Evolutionary conservation across 345 rosid genomes (phyloP), one percentile per base, ranked within the genome.

Genomic region (Pseudoturritis turrita): DNA sequence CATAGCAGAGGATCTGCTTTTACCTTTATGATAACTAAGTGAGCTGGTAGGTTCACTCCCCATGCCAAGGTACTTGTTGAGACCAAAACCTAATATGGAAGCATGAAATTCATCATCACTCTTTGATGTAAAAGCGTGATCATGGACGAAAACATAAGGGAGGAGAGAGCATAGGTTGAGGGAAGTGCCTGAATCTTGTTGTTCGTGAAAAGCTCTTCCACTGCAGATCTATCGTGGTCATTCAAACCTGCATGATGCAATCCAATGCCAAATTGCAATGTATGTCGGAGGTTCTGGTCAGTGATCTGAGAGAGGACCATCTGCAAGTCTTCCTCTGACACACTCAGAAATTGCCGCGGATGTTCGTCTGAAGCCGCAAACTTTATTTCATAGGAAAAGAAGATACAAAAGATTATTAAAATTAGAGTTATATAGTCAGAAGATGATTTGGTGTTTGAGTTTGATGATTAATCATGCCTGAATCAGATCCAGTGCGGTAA

Each of bases 31-130:
- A 94, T 94, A 72, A 94, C 98, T 71, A 94, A 83, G 85, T 94
- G 96, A 60, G 98, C 98, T 46, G 98, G 98, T 75, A 91, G 87
- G 74, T 94, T 94, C 74, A 94, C 97, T 56, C 97, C 98, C 97
- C 98, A 94, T 36, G 98, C 97, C 70, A 91, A 79, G 23, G 98
- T 94, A 81, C 97, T 94, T 65, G 98, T 94, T 74, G 95, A 89
- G 72, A 94, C 92, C 86, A 94, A 80, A 44, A 94, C 97, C 98
- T 94, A 75, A 37, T 63, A 56, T n/a, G 50, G 67, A 70, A 62
- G 71, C 65, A 76, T 28, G 25, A 41, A 46, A 55, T 6, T 36
- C 33, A 62, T 28, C 18, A 68, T 67, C 56, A 68, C 4, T 37
- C 22, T 14, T 40, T 41, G 21, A 37, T 37, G 59, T 46, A 55